These are phyloP conservation scores for Simplicillium aogashimaense DNA, from an alignment of 2,329 filamentous ascomycete genomes.

Conservation along the genomic window DNA sequence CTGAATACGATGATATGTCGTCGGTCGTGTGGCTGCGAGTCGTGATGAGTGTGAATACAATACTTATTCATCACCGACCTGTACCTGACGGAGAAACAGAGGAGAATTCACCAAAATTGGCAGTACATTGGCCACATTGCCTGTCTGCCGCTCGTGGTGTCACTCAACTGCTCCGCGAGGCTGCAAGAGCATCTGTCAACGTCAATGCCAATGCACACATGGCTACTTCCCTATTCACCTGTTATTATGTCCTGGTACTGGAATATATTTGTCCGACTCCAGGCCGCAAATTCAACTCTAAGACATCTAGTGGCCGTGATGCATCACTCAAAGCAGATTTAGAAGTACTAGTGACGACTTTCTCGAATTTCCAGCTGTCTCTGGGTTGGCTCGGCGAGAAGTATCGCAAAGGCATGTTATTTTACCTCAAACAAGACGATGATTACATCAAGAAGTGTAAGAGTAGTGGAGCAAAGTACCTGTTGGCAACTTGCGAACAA, in stretches of 20 bases:
- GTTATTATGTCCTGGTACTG: slow-evolving; percentile 9
- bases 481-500: slow-evolving; percentile 11
- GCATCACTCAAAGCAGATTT: slow-evolving; percentile 11
- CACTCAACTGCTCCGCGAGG: slow-evolving; percentile 11
- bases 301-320: slow-evolving; percentile 2
- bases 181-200: slow-evolving; percentile 6
- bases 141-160: slow-evolving; percentile 10
- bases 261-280: slow-evolving; percentile 10
- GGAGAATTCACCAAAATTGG: slow-evolving; percentile 4
- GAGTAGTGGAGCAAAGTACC: slow-evolving; percentile 7
- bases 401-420: slow-evolving; percentile 11
- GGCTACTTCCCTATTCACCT: slow-evolving; percentile 9
- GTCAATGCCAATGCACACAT: slow-evolving; percentile 11
- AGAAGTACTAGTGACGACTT: slow-evolving; percentile 9
- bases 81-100: slow-evolving; percentile 5
- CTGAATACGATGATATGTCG: slow-evolving; percentile 8
- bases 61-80: slow-evolving; percentile 13
- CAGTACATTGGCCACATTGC: slow-evolving; percentile 14
- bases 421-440: slow-evolving; percentile 9
- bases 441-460: slow-evolving; percentile 7
- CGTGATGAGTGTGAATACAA: slow-evolving; percentile 9
- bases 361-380: slow-evolving; percentile 8
- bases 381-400: slow-evolving; percentile 10
- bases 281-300: not conserved
- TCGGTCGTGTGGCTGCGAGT: slow-evolving; percentile 13